Conservation (phyloP, 2,329 filamentous ascomycete species). For the Fusarium sp. region DNA sequence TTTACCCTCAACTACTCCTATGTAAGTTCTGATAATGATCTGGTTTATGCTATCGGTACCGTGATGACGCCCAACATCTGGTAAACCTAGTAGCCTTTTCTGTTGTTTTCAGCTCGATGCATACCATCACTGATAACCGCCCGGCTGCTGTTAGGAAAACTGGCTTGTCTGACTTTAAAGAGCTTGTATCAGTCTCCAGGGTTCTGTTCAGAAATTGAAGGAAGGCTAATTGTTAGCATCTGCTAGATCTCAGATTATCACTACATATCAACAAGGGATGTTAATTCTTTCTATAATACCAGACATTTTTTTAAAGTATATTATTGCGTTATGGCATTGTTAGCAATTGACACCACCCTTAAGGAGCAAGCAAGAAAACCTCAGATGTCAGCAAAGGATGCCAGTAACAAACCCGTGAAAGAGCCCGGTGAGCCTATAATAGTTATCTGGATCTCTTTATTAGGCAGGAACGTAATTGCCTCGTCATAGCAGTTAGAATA, state of each 20-base stretch:
- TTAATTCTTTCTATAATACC: not conserved
- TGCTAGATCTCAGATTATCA: not conserved
- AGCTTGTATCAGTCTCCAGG: not conserved
- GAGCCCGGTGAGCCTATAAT: not conserved
- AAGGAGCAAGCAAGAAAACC: not conserved
- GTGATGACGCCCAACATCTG: constrained; percentile 54
- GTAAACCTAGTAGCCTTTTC: constrained; percentile 52
- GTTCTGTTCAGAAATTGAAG: not conserved
- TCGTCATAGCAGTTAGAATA: not conserved
- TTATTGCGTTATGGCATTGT: not conserved
- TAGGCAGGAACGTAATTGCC: not conserved
- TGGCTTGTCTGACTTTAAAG: constrained; percentile 39
- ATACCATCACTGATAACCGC: constrained; percentile 36
- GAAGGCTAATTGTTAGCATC: constrained; percentile 26
- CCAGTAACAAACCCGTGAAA: not conserved
- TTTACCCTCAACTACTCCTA: not conserved
- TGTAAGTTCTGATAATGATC: constrained; percentile 29
- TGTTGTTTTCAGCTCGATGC: constrained; percentile 40
- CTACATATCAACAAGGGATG: not conserved
- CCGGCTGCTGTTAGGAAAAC: constrained; percentile 39
- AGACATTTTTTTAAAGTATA: not conserved
- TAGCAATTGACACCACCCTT: not conserved
- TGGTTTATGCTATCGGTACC: not conserved
- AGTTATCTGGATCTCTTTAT: too few relatives aligned
- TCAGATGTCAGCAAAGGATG: not conserved